Evolutionary conservation across 1,139 yeast species (phyloP).

Genomic region (Lizanozyma gosingica): DNA sequence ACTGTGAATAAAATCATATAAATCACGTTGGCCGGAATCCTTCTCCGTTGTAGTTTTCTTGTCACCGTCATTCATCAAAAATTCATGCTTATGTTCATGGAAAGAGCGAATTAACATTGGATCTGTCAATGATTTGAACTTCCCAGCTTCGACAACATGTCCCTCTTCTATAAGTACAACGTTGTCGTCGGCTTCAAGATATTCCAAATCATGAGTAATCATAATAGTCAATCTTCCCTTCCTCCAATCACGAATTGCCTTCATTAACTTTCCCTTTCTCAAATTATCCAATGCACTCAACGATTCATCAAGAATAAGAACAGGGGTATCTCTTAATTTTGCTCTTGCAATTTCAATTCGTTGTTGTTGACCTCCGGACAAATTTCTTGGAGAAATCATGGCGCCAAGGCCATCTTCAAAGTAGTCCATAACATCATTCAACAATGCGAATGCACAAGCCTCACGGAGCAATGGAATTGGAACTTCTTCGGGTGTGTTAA

Average conservation of each 20-base stretch:
- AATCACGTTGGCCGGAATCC: constrained; percentile 4
- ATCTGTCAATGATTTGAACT: not conserved
- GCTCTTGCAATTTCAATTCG: constrained; percentile 81
- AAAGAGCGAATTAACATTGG: not conserved
- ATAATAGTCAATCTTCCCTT: constrained; percentile 63
- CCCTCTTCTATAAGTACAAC: constrained; percentile 58
- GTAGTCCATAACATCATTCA: constrained; percentile 35
- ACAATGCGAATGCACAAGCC: constrained; percentile 45
- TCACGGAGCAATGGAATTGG: constrained; percentile 22
- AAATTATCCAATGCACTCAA: constrained; percentile 66
- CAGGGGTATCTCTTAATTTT: constrained; percentile 56
- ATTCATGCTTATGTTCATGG: not conserved
- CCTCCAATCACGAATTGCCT: constrained; percentile 52
- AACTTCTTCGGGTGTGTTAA: constrained; percentile 14
- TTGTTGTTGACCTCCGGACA: constrained; percentile 94
- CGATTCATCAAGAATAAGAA: constrained; percentile 78
- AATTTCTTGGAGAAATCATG: constrained; percentile 35
- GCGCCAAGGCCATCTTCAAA: constrained; percentile 52
- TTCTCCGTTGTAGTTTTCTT: constrained; percentile 4
- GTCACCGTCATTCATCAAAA: constrained; percentile 1
- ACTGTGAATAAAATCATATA: constrained; percentile 13
- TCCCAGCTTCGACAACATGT: constrained; percentile 34
- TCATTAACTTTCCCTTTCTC: constrained; percentile 36
- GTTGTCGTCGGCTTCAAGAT: constrained; percentile 45
- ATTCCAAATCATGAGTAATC: constrained; percentile 67